phyloP scores from a whole-genome alignment of 805 yeast species.

The Sugiyamaella mastotermitis region DNA sequence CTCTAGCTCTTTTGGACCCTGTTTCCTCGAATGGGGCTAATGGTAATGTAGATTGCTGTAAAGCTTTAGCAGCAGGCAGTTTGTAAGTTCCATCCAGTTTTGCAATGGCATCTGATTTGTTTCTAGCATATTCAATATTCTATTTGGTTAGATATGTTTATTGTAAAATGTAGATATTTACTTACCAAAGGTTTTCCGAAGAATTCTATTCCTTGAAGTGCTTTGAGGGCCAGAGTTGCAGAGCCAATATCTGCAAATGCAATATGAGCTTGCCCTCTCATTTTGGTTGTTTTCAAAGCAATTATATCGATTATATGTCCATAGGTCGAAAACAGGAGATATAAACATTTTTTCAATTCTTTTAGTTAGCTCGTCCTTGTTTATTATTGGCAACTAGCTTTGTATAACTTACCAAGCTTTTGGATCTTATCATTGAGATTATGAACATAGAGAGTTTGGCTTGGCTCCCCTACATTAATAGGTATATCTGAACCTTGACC shows the following conservation, averaged over 20 bases:
- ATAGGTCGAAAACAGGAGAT: conserved; percentile 33
- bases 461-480: conserved; percentile 15
- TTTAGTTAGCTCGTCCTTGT: conserved; percentile 2
- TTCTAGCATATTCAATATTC: conserved; percentile 27
- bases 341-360: conserved; percentile 31
- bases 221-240: conserved; percentile 29
- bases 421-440: conserved; percentile 34
- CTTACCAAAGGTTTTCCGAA: conserved; percentile 31
- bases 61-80: conserved; percentile 17
- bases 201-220: conserved; percentile 27
- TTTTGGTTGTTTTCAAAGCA: conserved; percentile 31
- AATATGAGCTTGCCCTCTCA: conserved; percentile 41
- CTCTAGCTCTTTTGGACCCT: conserved; percentile 12
- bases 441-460: conserved; percentile 32
- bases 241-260: conserved; percentile 26
- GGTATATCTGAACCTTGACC: too few relatives aligned
- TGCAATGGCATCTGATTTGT: conserved; percentile 27
- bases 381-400: neutral
- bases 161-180: neutral
- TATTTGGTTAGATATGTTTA: conserved; percentile 5
- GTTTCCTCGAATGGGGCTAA: conserved; percentile 12
- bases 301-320: conserved; percentile 34
- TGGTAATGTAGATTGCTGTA: conserved; percentile 15
- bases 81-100: conserved; percentile 26
- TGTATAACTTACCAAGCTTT: conserved; percentile 23